A percentile compares a stretch with the other conserved stretches of the same genome.
Evolutionary conservation across 192 early-diverging fungal genomes (phyloP).

Genomic region (Haplosporangium gracile): DNA sequence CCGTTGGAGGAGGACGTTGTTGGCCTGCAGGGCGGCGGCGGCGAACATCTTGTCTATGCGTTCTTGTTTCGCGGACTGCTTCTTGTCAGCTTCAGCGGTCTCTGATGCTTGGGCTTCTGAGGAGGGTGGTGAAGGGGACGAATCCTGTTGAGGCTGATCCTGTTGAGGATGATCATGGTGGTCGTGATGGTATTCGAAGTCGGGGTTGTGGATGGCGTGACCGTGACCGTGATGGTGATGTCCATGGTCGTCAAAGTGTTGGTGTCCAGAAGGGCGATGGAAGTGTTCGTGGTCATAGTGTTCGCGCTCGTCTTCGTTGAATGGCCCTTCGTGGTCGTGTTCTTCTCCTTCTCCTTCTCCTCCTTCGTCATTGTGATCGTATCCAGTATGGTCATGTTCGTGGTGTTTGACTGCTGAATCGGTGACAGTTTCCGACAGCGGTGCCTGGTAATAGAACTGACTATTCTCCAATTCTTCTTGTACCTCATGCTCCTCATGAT

Average conservation of each 20-base stretch:
- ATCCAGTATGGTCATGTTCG: not conserved
- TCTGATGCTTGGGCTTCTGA: not conserved
- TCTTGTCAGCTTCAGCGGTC: not conserved
- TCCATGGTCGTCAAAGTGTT: not conserved
- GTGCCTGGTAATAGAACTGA: constrained; percentile 4
- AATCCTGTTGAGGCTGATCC: not conserved
- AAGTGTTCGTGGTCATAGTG: constrained; percentile 43
- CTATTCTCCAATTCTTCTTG: constrained; percentile 8
- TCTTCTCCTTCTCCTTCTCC: not conserved
- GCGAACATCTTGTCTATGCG: not conserved
- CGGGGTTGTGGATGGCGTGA: not conserved
- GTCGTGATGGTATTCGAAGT: not conserved
- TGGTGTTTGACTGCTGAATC: not conserved
- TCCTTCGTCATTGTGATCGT: not conserved
- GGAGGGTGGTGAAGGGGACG: not conserved
- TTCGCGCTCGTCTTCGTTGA: constrained; percentile 13
- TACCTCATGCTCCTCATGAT: constrained; percentile 15
- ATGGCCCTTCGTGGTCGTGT: constrained; percentile 22
- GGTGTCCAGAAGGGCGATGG: constrained; percentile 16
- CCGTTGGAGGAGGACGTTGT: not conserved
- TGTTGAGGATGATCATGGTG: not conserved
- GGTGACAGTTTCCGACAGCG: not conserved
- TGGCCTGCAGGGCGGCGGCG: not conserved
- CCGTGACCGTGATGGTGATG: constrained; percentile 7
- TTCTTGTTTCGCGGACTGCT: not conserved